phyloP scores from a whole-genome alignment of 2,329 filamentous ascomycete species.

The Sporothrix euskadiensis region DNA sequence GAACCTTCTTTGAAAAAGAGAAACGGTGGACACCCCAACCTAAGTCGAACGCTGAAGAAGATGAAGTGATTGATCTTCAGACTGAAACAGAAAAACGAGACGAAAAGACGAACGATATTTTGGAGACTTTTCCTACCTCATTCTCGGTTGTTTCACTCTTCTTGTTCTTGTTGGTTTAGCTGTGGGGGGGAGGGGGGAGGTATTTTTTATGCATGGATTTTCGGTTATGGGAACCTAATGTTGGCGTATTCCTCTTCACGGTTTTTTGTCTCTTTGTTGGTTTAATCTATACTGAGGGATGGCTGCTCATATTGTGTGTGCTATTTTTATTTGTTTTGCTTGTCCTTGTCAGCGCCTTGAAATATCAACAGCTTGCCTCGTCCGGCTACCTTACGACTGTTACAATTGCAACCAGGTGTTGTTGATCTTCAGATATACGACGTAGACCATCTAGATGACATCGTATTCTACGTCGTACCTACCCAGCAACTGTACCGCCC shows the following conservation, averaged over 20 bases:
- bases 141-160: background rate
- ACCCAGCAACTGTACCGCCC: background rate
- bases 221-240: background rate
- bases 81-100: background rate
- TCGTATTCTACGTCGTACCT: background rate
- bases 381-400: background rate
- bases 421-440: background rate
- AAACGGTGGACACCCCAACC: conserved; percentile 34
- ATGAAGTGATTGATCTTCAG: conserved; percentile 10
- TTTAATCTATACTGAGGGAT: background rate
- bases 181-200: background rate
- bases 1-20: conserved; percentile 40
- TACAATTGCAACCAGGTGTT: background rate
- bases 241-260: background rate
- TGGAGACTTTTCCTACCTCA: background rate
- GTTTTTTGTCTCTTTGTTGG: background rate
- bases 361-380: background rate
- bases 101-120: background rate
- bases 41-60: background rate
- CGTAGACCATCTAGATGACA: background rate
- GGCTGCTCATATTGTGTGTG: background rate
- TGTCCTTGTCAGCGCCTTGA: background rate
- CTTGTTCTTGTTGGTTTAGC: background rate
- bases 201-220: background rate
- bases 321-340: background rate